Percentiles rank a stretch among this genome's conserved stretches.
phyloP scores from a whole-genome alignment of 495 filamentous ascomycete genomes.

The Lasiosphaeriaceae sp. region DNA sequence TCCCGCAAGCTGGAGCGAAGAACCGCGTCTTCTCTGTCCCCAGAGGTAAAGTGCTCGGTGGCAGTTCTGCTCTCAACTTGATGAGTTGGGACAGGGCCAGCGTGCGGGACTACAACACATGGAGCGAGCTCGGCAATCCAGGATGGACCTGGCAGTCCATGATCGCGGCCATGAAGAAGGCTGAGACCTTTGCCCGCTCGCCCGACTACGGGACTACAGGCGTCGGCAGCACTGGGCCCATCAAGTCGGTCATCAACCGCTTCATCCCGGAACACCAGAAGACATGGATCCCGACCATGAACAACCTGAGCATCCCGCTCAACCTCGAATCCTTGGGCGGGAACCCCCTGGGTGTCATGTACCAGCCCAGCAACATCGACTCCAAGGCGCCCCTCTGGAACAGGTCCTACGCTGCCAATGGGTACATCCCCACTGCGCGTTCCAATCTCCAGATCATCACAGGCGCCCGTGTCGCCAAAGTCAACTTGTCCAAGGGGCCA shows the following conservation, averaged over 20 bases:
- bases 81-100: conserved; percentile 51
- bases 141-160: conserved; percentile 22
- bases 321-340: conserved; percentile 25
- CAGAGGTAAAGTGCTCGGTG: conserved; percentile 47
- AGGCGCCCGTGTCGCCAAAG: conserved; percentile 15
- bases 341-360: conserved; percentile 26
- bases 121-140: conserved; percentile 47
- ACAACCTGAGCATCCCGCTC: conserved; percentile 24
- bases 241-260: conserved; percentile 32
- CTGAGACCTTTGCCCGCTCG: conserved; percentile 23
- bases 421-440: conserved; percentile 17
- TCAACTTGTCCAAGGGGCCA: conserved; percentile 8
- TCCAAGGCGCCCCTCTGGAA: conserved; percentile 17
- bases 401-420: conserved; percentile 32
- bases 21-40: conserved; percentile 29
- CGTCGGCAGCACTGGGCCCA: conserved; percentile 23
- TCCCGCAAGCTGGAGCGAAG: conserved; percentile 37
- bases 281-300: conserved; percentile 28
- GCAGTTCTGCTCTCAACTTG: conserved; percentile 31
- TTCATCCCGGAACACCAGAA: conserved; percentile 28
- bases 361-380: conserved; percentile 34
- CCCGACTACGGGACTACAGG: conserved; percentile 9
- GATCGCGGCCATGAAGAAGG: conserved; percentile 24
- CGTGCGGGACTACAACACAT: conserved; percentile 51
- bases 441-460: conserved; percentile 12